Percentiles rank a stretch among this genome's conserved stretches.
Evolutionary conservation across 495 filamentous ascomycete genomes (phyloP).

Genomic region (Hypomontagnella monticulosa): DNA sequence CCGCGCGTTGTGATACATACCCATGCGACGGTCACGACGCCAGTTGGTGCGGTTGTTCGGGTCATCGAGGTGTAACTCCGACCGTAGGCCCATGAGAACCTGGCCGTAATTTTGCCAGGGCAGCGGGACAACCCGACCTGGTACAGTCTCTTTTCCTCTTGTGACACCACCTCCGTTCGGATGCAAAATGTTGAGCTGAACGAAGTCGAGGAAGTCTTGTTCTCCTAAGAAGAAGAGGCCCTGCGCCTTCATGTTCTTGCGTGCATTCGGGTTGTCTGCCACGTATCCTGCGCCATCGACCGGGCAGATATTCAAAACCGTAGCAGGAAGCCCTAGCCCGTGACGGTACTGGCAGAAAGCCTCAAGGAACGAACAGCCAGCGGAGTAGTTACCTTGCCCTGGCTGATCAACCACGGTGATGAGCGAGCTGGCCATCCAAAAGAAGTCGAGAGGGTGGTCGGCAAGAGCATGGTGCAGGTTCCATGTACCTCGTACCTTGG

Average conservation of each 20-base stretch:
- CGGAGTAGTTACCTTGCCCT: slow-evolving; percentile 49
- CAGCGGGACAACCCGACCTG: too few relatives aligned
- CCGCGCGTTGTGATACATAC: slow-evolving; percentile 3
- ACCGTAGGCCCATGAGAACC: background rate
- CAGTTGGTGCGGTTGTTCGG: background rate
- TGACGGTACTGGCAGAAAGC: slow-evolving; percentile 50
- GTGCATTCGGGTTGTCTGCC: slow-evolving; percentile 2
- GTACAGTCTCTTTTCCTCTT: too few relatives aligned
- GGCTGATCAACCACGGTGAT: slow-evolving; percentile 39
- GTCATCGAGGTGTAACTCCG: background rate
- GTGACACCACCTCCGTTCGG: background rate
- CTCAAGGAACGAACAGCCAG: slow-evolving; percentile 50
- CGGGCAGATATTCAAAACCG: slow-evolving; percentile 47
- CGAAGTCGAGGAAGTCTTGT: slow-evolving; percentile 15
- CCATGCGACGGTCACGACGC: background rate
- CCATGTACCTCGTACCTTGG: slow-evolving; percentile 54
- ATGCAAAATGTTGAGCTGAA: slow-evolving; percentile 21
- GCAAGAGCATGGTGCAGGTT: slow-evolving; percentile 40
- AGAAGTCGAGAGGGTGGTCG: slow-evolving; percentile 38
- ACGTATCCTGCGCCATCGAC: slow-evolving; percentile 48
- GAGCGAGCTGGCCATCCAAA: slow-evolving; percentile 44
- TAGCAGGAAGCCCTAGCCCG: slow-evolving; percentile 35
- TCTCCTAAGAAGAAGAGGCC: slow-evolving; percentile 11
- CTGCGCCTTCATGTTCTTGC: background rate
- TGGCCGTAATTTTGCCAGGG: background rate